These are phyloP conservation scores for Rubus idaeus DNA, from an alignment of 306 rosid genomes.

Conservation along the genomic window DNA sequence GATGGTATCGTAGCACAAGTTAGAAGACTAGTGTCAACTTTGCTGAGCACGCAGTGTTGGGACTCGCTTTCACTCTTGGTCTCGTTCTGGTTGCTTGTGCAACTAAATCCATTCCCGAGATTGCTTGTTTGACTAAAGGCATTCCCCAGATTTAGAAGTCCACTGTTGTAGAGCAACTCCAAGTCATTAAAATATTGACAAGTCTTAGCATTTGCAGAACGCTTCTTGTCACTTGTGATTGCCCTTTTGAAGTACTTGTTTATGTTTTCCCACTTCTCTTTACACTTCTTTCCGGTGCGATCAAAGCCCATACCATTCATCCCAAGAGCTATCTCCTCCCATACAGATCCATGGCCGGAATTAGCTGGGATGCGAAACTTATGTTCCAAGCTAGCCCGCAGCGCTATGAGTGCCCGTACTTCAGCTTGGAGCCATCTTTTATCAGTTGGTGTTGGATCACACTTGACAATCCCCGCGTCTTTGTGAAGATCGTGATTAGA, in stretches of 20 bases:
- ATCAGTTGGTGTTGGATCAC: constrained; percentile 28
- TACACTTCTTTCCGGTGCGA: constrained; percentile 69
- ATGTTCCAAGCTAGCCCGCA: constrained; percentile 52
- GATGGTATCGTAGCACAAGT: background rate
- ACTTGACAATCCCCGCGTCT: constrained; percentile 13
- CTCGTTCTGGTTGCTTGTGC: constrained; percentile 27
- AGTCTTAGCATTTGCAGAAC: constrained; percentile 43
- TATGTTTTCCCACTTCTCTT: constrained; percentile 89
- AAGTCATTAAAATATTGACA: constrained; percentile 68
- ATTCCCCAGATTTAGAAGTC: constrained; percentile 41
- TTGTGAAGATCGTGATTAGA: constrained; percentile 13
- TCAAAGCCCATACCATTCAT: constrained; percentile 55
- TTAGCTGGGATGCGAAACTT: constrained; percentile 39
- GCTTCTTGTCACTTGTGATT: constrained; percentile 51
- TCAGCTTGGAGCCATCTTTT: constrained; percentile 82
- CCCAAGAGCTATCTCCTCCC: constrained; percentile 79
- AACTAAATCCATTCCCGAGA: constrained; percentile 32
- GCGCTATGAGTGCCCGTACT: constrained; percentile 61
- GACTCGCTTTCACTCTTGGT: constrained; percentile 35
- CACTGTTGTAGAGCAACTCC: constrained; percentile 56
- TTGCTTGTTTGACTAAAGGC: constrained; percentile 23
- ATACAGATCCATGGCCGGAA: constrained; percentile 44
- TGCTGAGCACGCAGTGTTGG: background rate
- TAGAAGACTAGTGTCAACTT: constrained; percentile 3
- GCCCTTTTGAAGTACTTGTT: constrained; percentile 73